phyloP scores from a whole-genome alignment of 495 filamentous ascomycete species.

The Penicillium riverlandense region DNA sequence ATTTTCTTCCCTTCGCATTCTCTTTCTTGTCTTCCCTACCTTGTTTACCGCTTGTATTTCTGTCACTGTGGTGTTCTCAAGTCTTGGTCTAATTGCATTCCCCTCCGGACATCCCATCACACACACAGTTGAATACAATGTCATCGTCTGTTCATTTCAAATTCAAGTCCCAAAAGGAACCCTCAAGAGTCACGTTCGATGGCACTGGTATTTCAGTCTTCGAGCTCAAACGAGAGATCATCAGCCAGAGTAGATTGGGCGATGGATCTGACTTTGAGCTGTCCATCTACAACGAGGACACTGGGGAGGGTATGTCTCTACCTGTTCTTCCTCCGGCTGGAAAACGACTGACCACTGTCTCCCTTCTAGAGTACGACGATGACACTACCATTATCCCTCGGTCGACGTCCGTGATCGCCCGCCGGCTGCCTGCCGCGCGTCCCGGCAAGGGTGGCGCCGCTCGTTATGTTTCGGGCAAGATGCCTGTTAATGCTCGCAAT shows the following conservation, averaged over 20 bases:
- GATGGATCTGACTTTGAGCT: slow-evolving; percentile 97
- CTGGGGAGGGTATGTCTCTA: slow-evolving; percentile 66
- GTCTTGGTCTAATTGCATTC: slow-evolving; percentile 26
- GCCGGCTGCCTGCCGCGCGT: slow-evolving; percentile 73
- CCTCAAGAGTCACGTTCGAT: slow-evolving; percentile 90
- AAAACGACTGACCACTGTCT: slow-evolving; percentile 1
- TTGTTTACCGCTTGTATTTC: slow-evolving; percentile 20
- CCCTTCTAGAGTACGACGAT: slow-evolving; percentile 76
- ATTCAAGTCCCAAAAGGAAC: slow-evolving; percentile 98
- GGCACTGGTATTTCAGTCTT: slow-evolving; percentile 98
- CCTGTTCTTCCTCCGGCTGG: neutral
- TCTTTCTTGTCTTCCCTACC: slow-evolving; percentile 10
- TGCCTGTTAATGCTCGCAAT: slow-evolving; percentile 84
- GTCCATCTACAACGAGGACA: slow-evolving; percentile 84
- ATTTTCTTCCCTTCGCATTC: slow-evolving; percentile 5
- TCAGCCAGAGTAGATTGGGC: slow-evolving; percentile 84
- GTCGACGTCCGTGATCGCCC: slow-evolving; percentile 87
- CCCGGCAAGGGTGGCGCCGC: slow-evolving; percentile 81
- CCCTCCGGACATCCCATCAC: slow-evolving; percentile 22
- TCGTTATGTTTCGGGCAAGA: slow-evolving; percentile 94
- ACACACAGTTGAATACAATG: slow-evolving; percentile 60
- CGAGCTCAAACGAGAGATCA: slow-evolving; percentile 97
- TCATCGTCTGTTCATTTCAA: slow-evolving; percentile 98
- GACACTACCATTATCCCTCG: slow-evolving; percentile 92
- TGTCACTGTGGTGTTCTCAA: slow-evolving; percentile 22